Evolutionary conservation across 768 basidiomycete genomes (phyloP), one percentile per base, ranked within the genome.

Genomic region (Amanita pallidorosea): DNA sequence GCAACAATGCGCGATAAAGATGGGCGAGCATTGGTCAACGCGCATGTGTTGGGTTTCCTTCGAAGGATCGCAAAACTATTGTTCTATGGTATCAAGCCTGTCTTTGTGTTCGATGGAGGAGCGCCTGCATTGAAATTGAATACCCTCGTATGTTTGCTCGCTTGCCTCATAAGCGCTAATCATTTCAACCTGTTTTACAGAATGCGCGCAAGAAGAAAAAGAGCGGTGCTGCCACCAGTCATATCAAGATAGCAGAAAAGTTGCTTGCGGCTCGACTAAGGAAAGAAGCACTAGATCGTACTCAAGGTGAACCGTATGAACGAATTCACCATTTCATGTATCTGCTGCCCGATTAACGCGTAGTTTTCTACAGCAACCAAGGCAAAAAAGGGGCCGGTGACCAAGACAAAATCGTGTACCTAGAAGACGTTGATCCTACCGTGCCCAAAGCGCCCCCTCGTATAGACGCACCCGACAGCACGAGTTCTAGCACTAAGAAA

Each of bases 1-100:
- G 94, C 95, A 18, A 97, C 96, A 7, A 97, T 98, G 94, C 81
- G 96, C 20, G 94, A 95, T 67, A 97, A 92, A 61, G 92, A 97
- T 53, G 96, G 96, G 23, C 81, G 83, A 20, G 88, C 78, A 11
- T 69, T 99, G 40, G 79, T 86, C 47, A 97, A 97, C 61, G 94
- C 95, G 1, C 96, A 97, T 67, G 83, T 99, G 13, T 70, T 98
- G 40, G 93, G 95, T 51, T 89, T 89, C 65, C 69, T 90, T 40
- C 77, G 95, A 27, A 79, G 96, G 2, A 96, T 98, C 52, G 83
- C 84, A 66, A 98, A 98, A 67, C 75, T 99, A 27, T 68, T 99
- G 38, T 98, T 94, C 68, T 93, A 96, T 61, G 96, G 96, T 11
- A 95, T 98, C 63, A 94, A 89, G 64, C 96, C 96, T 0, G 94